phyloP scores from a whole-genome alignment of 192 early-diverging fungal species.

The Anaeromyces robustus region DNA sequence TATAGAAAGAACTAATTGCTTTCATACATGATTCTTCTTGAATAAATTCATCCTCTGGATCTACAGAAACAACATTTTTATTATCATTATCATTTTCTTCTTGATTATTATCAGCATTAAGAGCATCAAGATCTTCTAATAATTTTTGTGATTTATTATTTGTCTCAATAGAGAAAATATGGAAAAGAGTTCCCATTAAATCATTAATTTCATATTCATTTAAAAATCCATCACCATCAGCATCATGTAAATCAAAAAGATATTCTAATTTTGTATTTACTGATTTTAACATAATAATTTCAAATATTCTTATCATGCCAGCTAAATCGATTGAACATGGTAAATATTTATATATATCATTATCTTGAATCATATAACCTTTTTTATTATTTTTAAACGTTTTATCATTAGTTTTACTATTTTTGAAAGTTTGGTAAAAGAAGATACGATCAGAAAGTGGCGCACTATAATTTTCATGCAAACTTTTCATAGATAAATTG shows the following conservation, averaged over 20 bases:
- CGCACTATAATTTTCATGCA: not conserved
- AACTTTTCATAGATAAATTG: not conserved
- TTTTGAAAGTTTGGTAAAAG: not conserved
- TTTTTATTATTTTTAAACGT: not conserved
- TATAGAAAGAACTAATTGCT: slow-evolving; percentile 36
- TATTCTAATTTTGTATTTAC: slow-evolving; percentile 31
- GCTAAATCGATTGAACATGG: slow-evolving; percentile 32
- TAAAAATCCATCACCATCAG: slow-evolving; percentile 37
- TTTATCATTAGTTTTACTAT: not conserved
- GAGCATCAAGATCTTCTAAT: not conserved
- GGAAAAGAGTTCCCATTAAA: slow-evolving; percentile 33
- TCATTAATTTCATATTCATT: slow-evolving; percentile 31
- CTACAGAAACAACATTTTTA: not conserved
- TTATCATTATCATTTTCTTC: not conserved
- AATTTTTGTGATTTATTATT: not conserved
- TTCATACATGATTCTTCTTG: slow-evolving; percentile 29
- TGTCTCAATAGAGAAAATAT: slow-evolving; percentile 19
- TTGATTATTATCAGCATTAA: slow-evolving; percentile 1
- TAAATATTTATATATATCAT: not conserved
- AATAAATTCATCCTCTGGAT: not conserved
- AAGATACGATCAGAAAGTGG: not conserved
- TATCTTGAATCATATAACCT: not conserved
- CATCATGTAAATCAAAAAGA: slow-evolving; percentile 38
- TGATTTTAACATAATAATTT: slow-evolving; percentile 38
- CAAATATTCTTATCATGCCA: slow-evolving; percentile 31